Conservation (phyloP, 345 rosid genomes). For the Camelina laxa region DNA sequence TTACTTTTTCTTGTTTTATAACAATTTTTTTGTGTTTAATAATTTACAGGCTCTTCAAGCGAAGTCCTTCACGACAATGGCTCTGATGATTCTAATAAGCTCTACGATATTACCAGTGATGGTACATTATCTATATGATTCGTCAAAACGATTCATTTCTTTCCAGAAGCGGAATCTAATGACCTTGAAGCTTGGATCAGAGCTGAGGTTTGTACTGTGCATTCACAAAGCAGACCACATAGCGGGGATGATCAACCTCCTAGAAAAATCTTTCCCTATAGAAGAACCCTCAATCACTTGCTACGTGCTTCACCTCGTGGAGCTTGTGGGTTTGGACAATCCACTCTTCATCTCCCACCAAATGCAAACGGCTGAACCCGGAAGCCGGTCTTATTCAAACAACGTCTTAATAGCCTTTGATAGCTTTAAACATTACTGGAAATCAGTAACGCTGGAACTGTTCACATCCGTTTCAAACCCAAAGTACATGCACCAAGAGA, state of each 20-base stretch:
- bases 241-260: slow-evolving; percentile 34
- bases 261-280: slow-evolving; percentile 36
- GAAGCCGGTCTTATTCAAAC: slow-evolving; percentile 31
- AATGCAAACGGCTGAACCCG: slow-evolving; percentile 42
- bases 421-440: slow-evolving; percentile 36
- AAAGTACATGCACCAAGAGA: slow-evolving; percentile 59
- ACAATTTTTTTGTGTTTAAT: not conserved
- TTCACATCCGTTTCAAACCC: slow-evolving; percentile 45
- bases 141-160: slow-evolving; percentile 51
- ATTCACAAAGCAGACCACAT: slow-evolving; percentile 56
- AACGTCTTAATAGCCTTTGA: slow-evolving; percentile 40
- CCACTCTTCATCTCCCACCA: slow-evolving; percentile 46
- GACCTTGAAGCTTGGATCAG: slow-evolving; percentile 39
- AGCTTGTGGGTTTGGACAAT: slow-evolving; percentile 42
- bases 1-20: not conserved
- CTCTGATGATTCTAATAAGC: slow-evolving; percentile 28
- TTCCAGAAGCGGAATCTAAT: slow-evolving; percentile 54
- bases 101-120: slow-evolving; percentile 36
- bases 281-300: slow-evolving; percentile 18
- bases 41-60: slow-evolving; percentile 19
- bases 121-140: slow-evolving; percentile 46
- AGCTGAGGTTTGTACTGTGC: slow-evolving; percentile 51
- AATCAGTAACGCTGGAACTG: slow-evolving; percentile 21
- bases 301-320: slow-evolving; percentile 43
- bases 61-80: slow-evolving; percentile 37